These are phyloP conservation scores for Trichosporon faecale DNA, from an alignment of 1,284 basidiomycete species.

Conservation along the genomic window DNA sequence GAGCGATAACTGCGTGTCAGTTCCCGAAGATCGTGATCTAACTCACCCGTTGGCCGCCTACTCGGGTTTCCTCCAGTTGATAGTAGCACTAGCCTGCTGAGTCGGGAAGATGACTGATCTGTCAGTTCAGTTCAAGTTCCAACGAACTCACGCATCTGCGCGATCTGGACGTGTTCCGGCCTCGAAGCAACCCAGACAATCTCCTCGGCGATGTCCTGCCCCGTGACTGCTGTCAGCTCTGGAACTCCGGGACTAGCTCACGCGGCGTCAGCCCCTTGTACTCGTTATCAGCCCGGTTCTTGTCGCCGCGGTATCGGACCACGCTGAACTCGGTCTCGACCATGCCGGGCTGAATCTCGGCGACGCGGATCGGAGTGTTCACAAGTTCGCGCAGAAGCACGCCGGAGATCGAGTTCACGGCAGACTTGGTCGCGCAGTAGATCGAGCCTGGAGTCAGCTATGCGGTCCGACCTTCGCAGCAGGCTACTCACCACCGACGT, in stretches of 20 bases:
- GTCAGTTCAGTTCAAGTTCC: not conserved
- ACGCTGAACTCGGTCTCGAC: constrained; percentile 67
- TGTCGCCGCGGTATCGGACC: constrained; percentile 81
- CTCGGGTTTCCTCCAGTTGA: constrained; percentile 33
- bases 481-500: constrained; percentile 62
- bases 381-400: constrained; percentile 80
- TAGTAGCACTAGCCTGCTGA: constrained; percentile 42
- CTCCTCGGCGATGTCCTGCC: constrained; percentile 88
- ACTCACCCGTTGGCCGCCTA: not conserved
- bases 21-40: no score
- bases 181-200: constrained; percentile 66
- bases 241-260: constrained; percentile 23
- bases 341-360: constrained; percentile 74
- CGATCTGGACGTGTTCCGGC: constrained; percentile 24
- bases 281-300: constrained; percentile 74
- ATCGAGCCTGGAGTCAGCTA: constrained; percentile 52
- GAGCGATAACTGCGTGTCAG: no score
- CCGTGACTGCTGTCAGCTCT: constrained; percentile 42
- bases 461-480: not conserved
- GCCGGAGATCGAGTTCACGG: constrained; percentile 82
- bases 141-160: constrained; percentile 32
- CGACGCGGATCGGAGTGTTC: constrained; percentile 84
- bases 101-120: constrained; percentile 43
- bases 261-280: constrained; percentile 69
- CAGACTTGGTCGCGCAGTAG: constrained; percentile 57